Conservation (phyloP, 176 grass and related monocot genomes). For the Oryza meridionalis region DNA sequence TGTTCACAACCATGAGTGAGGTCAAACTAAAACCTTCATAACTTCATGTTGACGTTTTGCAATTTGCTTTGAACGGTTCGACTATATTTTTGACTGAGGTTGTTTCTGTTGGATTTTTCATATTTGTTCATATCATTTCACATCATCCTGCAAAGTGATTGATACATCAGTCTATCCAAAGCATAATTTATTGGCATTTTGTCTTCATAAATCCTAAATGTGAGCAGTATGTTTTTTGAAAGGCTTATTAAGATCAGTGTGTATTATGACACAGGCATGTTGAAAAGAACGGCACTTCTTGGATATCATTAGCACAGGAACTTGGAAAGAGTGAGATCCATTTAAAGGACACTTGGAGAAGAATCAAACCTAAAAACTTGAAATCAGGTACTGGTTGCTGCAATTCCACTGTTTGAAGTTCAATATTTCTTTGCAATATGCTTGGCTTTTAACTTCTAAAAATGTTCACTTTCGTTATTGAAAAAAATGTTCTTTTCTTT, state of each 20-base stretch:
- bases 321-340: slow-evolving; percentile 54
- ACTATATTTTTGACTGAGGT: neutral
- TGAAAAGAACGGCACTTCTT: slow-evolving; percentile 46
- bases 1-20: neutral
- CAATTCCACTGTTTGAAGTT: neutral
- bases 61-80: slow-evolving; percentile 8
- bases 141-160: neutral
- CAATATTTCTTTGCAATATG: neutral
- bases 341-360: slow-evolving; percentile 88
- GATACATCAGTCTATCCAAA: neutral
- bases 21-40: neutral
- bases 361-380: slow-evolving; percentile 50
- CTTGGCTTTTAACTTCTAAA: slow-evolving; percentile 3
- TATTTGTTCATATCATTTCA: slow-evolving; percentile 4
- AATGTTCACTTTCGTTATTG: slow-evolving; percentile 8
- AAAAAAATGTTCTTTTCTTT: neutral
- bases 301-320: slow-evolving; percentile 56
- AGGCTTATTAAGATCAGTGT: slow-evolving; percentile 35
- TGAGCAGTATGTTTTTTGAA: slow-evolving; percentile 6
- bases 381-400: slow-evolving; percentile 50
- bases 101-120: slow-evolving; percentile 12
- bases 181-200: slow-evolving; percentile 29
- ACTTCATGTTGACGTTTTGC: neutral
- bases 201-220: slow-evolving; percentile 20
- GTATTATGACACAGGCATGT: slow-evolving; percentile 52